Conservation (phyloP, 805 yeast genomes). For the Torulaspora franciscae region DNA sequence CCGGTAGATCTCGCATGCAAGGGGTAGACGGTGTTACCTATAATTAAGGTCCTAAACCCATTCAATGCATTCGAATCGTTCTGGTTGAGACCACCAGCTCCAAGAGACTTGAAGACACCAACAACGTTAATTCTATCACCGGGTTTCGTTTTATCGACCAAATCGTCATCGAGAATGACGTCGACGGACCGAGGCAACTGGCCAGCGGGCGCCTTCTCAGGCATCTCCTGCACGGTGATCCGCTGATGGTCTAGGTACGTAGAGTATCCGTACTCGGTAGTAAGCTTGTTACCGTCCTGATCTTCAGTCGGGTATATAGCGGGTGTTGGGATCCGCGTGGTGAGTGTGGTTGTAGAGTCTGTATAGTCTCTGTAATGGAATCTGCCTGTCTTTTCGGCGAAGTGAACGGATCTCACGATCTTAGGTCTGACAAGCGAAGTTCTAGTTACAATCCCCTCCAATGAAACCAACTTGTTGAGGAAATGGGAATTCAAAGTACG, state of each 20-base stretch:
- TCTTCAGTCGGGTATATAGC: constrained; percentile 92
- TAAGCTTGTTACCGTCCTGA: constrained; percentile 79
- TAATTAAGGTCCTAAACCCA: constrained; percentile 72
- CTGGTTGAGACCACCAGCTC: constrained; percentile 48
- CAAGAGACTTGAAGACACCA: constrained; percentile 89
- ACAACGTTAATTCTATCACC: constrained; percentile 94
- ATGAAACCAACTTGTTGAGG: constrained; percentile 74
- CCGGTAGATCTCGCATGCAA: constrained; percentile 84
- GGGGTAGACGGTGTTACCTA: constrained; percentile 87
- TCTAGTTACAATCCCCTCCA: constrained; percentile 93
- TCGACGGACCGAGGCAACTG: constrained; percentile 93
- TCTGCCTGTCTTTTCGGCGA: constrained; percentile 74
- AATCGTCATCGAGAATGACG: constrained; percentile 87
- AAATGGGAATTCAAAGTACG: constrained; percentile 74
- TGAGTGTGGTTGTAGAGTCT: constrained; percentile 84
- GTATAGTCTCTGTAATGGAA: constrained; percentile 89
- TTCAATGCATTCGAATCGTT: constrained; percentile 42
- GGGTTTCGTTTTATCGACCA: constrained; percentile 88
- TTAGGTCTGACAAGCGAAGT: constrained; percentile 93
- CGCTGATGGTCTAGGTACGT: constrained; percentile 94
- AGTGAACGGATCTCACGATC: constrained; percentile 85
- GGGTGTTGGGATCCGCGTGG: constrained; percentile 47
- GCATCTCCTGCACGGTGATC: constrained; percentile 92
- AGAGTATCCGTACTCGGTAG: constrained; percentile 88
- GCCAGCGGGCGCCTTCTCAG: constrained; percentile 96